Conservation (phyloP, 148 eudicot genomes). For the Heliosperma pusillum region DNA sequence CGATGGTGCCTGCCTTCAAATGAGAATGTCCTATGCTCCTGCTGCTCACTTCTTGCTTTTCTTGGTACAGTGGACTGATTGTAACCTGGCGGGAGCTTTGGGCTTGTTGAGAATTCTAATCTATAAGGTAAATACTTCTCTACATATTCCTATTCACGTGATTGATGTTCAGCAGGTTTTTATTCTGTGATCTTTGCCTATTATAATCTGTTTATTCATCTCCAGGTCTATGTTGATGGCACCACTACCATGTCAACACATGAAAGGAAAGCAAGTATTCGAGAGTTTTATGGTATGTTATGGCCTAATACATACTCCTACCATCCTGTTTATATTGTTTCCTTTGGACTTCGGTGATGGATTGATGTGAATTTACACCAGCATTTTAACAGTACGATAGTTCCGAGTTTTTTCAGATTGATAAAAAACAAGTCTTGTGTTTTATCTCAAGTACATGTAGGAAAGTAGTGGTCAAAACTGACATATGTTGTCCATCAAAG, state of each 20-base stretch:
- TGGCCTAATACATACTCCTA: too few relatives aligned
- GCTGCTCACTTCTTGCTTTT: constrained; percentile 90
- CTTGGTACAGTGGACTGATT: constrained; percentile 93
- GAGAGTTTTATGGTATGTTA: constrained; percentile 93
- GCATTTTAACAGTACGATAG: too few relatives aligned
- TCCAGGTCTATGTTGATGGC: constrained; percentile 93
- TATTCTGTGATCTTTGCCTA: not conserved
- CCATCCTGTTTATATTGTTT: too few relatives aligned
- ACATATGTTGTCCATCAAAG: too few relatives aligned
- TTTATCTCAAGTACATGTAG: too few relatives aligned
- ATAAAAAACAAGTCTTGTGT: too few relatives aligned
- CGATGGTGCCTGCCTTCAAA: constrained; percentile 90
- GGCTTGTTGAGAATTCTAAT: constrained; percentile 79
- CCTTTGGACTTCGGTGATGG: too few relatives aligned
- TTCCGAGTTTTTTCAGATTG: too few relatives aligned
- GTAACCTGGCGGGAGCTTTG: constrained; percentile 86
- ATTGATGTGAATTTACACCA: too few relatives aligned
- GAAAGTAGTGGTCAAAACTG: too few relatives aligned
- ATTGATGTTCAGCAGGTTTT: not conserved
- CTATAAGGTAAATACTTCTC: constrained; percentile 51
- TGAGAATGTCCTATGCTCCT: constrained; percentile 96
- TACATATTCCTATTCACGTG: too few relatives aligned
- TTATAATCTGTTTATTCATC: not conserved
- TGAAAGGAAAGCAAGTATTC: constrained; percentile 86
- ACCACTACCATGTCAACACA: constrained; percentile 92